These are phyloP conservation scores for Megacollybia marginata DNA, from an alignment of 768 basidiomycete genomes.

Conservation along the genomic window DNA sequence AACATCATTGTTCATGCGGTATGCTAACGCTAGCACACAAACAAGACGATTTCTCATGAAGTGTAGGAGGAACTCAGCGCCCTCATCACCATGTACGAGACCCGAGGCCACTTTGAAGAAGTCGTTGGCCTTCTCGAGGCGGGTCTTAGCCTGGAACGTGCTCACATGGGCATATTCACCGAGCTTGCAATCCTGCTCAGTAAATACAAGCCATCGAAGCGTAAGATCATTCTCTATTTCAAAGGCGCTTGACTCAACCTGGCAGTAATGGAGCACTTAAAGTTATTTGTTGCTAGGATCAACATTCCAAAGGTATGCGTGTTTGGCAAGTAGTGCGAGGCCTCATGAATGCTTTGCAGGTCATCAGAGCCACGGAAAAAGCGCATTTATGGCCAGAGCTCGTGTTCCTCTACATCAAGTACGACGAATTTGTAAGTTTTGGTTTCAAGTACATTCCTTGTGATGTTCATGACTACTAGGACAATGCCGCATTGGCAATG, in stretches of 20 bases:
- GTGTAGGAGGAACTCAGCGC: constrained; percentile 68
- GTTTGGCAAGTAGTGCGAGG: background rate
- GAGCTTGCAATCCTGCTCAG: constrained; percentile 88
- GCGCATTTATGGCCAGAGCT: constrained; percentile 98
- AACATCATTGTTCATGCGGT: constrained; percentile 93
- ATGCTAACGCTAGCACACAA: constrained; percentile 8
- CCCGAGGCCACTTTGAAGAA: constrained; percentile 90
- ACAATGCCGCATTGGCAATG: constrained; percentile 97
- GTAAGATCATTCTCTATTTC: constrained; percentile 37
- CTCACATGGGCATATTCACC: constrained; percentile 99
- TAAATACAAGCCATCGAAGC: constrained; percentile 90
- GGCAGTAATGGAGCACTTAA: constrained; percentile 96
- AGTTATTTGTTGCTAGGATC: constrained; percentile 90
- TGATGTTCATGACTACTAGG: constrained; percentile 32
- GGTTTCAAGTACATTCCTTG: background rate
- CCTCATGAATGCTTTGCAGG: constrained; percentile 29
- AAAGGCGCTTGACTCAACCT: constrained; percentile 2
- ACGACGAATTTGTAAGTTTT: constrained; percentile 79
- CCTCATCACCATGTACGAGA: constrained; percentile 79
- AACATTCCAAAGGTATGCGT: constrained; percentile 84
- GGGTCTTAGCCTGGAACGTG: constrained; percentile 92
- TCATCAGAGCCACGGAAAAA: constrained; percentile 92
- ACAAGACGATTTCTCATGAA: too few relatives aligned
- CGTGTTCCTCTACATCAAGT: constrained; percentile 97
- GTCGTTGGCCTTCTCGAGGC: constrained; percentile 88